A percentile compares a stretch with the other conserved stretches of the same genome.
Evolutionary conservation across 2,329 filamentous ascomycete genomes (phyloP).

Genomic region (Pseudocercospora vitis): DNA sequence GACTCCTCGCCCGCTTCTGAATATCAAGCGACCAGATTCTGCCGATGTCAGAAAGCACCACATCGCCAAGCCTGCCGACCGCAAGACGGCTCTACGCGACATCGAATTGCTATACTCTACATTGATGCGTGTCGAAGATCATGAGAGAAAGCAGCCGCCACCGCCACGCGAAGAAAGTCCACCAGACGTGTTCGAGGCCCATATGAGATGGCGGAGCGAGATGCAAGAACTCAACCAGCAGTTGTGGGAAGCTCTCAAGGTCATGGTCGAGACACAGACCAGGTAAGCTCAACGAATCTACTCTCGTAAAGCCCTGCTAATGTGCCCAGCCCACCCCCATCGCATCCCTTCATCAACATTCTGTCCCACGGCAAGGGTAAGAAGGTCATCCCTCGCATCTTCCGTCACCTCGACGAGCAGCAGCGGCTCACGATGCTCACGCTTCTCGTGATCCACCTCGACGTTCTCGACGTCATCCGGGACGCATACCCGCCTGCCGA

Average conservation of each 20-base stretch:
- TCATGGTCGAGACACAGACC: conserved; percentile 81
- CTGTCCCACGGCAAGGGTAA: conserved; percentile 94
- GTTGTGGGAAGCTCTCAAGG: conserved; percentile 84
- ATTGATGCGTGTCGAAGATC: conserved; percentile 91
- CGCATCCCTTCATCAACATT: conserved; percentile 94
- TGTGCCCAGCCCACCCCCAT: conserved; percentile 60
- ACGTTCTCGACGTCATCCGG: conserved; percentile 85
- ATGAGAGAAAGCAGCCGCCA: conserved; percentile 76
- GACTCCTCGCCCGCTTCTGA: conserved; percentile 90
- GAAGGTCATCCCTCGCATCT: conserved; percentile 90
- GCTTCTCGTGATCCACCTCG: conserved; percentile 91
- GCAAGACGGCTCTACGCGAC: conserved; percentile 78
- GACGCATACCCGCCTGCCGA: conserved; percentile 70
- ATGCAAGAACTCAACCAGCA: conserved; percentile 71
- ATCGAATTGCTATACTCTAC: conserved; percentile 86
- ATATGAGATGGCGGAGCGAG: conserved; percentile 76
- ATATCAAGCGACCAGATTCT: conserved; percentile 84
- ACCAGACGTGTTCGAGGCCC: conserved; percentile 67
- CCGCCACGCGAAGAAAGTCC: conserved; percentile 64
- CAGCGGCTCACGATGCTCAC: conserved; percentile 94
- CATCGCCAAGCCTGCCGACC: conserved; percentile 61
- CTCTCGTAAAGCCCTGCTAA: conserved; percentile 13
- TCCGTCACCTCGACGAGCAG: conserved; percentile 87
- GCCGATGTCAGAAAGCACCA: conserved; percentile 56
- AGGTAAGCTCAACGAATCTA: conserved; percentile 41